Conservation (phyloP, 73 alveolate genomes). For the Tetrahymena malaccensis region DNA sequence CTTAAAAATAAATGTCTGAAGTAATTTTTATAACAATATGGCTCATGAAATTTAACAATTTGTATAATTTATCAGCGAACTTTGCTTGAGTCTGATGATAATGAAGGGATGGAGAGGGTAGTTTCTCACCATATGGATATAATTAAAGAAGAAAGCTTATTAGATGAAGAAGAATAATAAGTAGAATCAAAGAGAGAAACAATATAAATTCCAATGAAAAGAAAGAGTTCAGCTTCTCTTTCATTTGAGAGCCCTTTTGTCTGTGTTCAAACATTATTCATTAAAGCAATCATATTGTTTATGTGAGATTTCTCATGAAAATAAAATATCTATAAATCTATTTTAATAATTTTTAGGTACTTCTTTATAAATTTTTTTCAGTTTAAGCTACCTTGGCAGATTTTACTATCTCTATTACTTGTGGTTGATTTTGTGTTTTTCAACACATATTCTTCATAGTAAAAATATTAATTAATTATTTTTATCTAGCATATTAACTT, state of each 20-base stretch:
- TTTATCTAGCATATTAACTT: background rate
- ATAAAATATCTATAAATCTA: background rate
- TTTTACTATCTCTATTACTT: background rate
- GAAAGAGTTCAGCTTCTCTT: background rate
- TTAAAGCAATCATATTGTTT: background rate
- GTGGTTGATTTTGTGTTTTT: background rate
- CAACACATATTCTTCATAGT: background rate
- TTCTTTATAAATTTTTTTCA: background rate
- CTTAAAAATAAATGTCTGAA: background rate
- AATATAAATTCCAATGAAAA: background rate
- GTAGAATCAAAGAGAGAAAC: background rate
- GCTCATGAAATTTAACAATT: no score
- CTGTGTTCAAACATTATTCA: background rate
- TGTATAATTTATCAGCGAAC: background rate
- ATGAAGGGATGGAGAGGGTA: background rate
- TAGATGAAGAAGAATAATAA: background rate
- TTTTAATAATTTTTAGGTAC: background rate
- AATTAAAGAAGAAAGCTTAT: background rate
- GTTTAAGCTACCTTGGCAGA: background rate
- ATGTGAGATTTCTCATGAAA: background rate
- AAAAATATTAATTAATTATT: background rate
- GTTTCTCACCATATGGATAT: background rate
- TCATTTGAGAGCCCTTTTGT: background rate
- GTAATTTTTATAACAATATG: background rate
- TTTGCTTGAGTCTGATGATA: background rate